A percentile compares a stretch with the other conserved stretches of the same genome.
Conservation (phyloP, 2,329 filamentous ascomycete genomes). For the Diaporthe citri region DNA sequence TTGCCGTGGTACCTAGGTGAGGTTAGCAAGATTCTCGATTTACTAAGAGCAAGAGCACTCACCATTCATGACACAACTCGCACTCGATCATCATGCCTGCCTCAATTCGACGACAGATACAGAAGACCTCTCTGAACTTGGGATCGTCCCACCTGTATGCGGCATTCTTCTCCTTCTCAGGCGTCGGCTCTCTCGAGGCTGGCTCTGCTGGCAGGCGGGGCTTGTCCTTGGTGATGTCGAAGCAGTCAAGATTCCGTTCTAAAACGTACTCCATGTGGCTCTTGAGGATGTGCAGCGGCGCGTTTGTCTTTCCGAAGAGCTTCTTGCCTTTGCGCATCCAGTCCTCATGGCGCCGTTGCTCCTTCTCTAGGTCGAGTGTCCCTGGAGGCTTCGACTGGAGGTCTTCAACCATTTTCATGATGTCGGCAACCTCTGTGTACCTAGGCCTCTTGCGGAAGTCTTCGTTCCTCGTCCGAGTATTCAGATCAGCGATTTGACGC, state of each 20-base stretch:
- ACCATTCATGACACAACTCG: conserved; percentile 98
- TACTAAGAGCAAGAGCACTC: conserved; percentile 51
- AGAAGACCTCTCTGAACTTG: conserved; percentile 86
- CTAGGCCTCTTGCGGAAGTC: conserved; percentile 85
- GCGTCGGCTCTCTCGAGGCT: conserved; percentile 82
- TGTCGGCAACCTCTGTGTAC: conserved; percentile 90
- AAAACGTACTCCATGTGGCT: conserved; percentile 94
- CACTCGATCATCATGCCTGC: conserved; percentile 99
- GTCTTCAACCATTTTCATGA: conserved; percentile 88
- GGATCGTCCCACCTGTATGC: conserved; percentile 72
- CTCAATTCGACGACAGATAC: conserved; percentile 92
- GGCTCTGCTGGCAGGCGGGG: conserved; percentile 93
- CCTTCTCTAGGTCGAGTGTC: conserved; percentile 91
- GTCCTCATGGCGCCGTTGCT: conserved; percentile 95
- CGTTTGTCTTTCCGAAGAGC: conserved; percentile 97
- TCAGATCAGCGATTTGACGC: conserved; percentile 85
- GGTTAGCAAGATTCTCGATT: background rate
- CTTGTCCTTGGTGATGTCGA: conserved; percentile 86
- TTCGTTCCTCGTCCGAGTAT: conserved; percentile 79
- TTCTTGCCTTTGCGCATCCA: conserved; percentile 99
- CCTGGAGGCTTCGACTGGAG: conserved; percentile 93
- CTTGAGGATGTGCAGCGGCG: conserved; percentile 93
- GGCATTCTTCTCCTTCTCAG: conserved; percentile 53
- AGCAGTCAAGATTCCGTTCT: conserved; percentile 90
- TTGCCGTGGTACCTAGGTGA: conserved; percentile 89